phyloP scores from a whole-genome alignment of 495 filamentous ascomycete genomes.

The Aspergillus olivimuriae region DNA sequence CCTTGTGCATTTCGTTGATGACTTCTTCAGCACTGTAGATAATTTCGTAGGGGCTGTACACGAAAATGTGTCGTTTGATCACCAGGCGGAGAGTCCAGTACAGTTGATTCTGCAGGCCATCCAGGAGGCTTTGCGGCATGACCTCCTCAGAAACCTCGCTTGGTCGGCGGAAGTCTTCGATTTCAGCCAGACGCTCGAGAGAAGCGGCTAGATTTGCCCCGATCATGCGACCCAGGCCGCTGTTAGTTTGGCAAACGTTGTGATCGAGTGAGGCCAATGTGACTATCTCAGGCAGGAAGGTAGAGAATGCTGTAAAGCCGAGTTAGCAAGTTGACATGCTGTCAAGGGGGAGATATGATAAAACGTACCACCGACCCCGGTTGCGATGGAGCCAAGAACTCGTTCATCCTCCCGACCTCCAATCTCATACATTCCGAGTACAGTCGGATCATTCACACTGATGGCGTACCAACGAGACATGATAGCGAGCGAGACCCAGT shows the following conservation, averaged over 20 bases:
- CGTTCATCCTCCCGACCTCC: conserved; percentile 54
- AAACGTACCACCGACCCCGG: conserved; percentile 63
- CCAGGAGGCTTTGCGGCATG: conserved; percentile 26
- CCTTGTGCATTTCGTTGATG: conserved; percentile 48
- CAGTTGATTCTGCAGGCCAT: conserved; percentile 54
- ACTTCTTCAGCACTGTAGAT: conserved; percentile 56
- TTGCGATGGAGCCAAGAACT: conserved; percentile 59
- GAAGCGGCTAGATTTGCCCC: conserved; percentile 32
- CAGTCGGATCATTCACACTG: conserved; percentile 57
- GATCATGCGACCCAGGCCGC: conserved; percentile 34
- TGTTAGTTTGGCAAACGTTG: conserved; percentile 37
- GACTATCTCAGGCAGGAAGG: conserved; percentile 37
- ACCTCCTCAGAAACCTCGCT: conserved; percentile 26
- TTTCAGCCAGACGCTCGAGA: conserved; percentile 34
- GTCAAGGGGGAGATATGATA: not conserved
- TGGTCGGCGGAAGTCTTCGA: conserved; percentile 31
- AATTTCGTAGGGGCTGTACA: conserved; percentile 53
- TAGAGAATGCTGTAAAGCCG: conserved; percentile 34
- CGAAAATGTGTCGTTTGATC: conserved; percentile 48
- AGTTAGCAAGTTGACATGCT: conserved; percentile 10
- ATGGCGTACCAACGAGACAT: conserved; percentile 72
- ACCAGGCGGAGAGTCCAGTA: conserved; percentile 71
- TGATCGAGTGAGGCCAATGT: conserved; percentile 29
- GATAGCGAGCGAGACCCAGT: conserved; percentile 69
- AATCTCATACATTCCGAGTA: conserved; percentile 45